These are phyloP conservation scores for Pseudogymnoascus sp. DNA, from an alignment of 2,329 filamentous ascomycete genomes.

Conservation along the genomic window DNA sequence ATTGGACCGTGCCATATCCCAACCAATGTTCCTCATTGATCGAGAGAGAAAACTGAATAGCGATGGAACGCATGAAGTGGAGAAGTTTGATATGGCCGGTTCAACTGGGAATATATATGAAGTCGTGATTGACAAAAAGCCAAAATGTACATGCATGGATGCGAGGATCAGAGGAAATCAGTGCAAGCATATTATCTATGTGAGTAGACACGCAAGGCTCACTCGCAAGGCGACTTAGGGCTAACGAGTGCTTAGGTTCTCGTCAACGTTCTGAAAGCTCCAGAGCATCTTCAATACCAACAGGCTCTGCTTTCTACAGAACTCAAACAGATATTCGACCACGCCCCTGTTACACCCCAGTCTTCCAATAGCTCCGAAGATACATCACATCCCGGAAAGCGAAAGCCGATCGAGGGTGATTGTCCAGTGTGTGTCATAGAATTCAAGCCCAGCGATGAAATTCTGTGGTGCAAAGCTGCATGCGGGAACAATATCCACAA, in stretches of 20 bases:
- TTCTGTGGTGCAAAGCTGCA: conserved; percentile 51
- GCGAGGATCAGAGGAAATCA: conserved; percentile 43
- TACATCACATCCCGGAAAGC: conserved; percentile 36
- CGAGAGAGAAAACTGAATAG: conserved; percentile 32
- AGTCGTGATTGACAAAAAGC: conserved; percentile 45
- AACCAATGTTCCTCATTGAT: conserved; percentile 51
- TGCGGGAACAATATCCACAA: conserved; percentile 51
- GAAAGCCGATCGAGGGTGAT: conserved; percentile 53
- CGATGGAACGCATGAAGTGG: conserved; percentile 33
- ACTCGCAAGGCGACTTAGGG: conserved; percentile 11
- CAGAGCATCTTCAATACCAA: conserved; percentile 49
- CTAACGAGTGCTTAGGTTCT: conserved; percentile 37
- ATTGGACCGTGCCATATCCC: conserved; percentile 41
- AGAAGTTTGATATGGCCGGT: conserved; percentile 51
- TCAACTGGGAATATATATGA: conserved; percentile 56
- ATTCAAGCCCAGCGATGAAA: conserved; percentile 38
- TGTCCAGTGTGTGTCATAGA: conserved; percentile 58
- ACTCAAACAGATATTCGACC: conserved; percentile 46
- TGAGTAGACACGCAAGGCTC: conserved; percentile 24
- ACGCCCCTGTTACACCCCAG: conserved; percentile 43
- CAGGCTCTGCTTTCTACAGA: conserved; percentile 52
- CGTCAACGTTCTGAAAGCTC: conserved; percentile 49
- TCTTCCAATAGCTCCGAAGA: conserved; percentile 30
- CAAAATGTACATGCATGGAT: conserved; percentile 50
- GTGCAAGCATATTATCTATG: conserved; percentile 59